Evolutionary conservation across 2,329 filamentous ascomycete genomes (phyloP).

Genomic region (Microcera coccophila): DNA sequence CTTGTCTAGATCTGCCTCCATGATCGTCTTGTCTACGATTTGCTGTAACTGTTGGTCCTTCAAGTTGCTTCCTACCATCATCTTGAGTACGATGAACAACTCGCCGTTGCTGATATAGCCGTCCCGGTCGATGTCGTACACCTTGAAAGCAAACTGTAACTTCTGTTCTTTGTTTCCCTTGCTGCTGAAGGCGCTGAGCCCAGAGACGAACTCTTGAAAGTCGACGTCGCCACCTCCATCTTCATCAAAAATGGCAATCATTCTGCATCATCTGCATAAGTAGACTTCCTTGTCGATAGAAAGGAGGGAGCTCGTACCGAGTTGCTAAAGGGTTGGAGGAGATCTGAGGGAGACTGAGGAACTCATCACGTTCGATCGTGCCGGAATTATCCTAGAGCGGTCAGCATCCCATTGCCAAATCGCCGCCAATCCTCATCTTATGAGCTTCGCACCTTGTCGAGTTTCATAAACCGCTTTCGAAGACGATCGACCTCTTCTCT

Average conservation of each 20-base stretch:
- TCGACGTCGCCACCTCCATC: slow-evolving; percentile 97
- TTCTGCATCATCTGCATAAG: slow-evolving; percentile 49
- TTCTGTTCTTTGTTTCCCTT: slow-evolving; percentile 99
- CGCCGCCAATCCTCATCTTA: slow-evolving; percentile 3
- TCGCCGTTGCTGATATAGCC: slow-evolving; percentile 99
- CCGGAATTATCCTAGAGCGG: slow-evolving; percentile 80
- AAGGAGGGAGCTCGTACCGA: slow-evolving; percentile 53
- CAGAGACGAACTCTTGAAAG: slow-evolving; percentile 97
- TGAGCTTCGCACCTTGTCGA: slow-evolving; percentile 73
- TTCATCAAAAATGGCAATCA: slow-evolving; percentile 99
- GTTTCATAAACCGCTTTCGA: slow-evolving; percentile 97
- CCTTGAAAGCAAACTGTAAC: slow-evolving; percentile 95
- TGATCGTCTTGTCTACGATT: slow-evolving; percentile 99
- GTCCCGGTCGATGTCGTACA: slow-evolving; percentile 98
- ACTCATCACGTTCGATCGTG: slow-evolving; percentile 97
- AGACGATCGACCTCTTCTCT: slow-evolving; percentile 94
- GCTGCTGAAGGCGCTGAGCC: slow-evolving; percentile 89
- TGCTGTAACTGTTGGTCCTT: slow-evolving; percentile 99
- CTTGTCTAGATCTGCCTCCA: slow-evolving; percentile 94
- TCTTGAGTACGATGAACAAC: slow-evolving; percentile 98
- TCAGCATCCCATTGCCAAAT: slow-evolving; percentile 11
- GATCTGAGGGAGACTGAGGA: slow-evolving; percentile 93
- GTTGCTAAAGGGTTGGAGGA: slow-evolving; percentile 96
- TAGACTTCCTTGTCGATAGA: neutral
- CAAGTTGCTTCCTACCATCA: slow-evolving; percentile 99